Evolutionary conservation across 2,329 filamentous ascomycete species (phyloP), one percentile per base, ranked within the genome.

Genomic region (Aspergillus fumigatiaffinis): DNA sequence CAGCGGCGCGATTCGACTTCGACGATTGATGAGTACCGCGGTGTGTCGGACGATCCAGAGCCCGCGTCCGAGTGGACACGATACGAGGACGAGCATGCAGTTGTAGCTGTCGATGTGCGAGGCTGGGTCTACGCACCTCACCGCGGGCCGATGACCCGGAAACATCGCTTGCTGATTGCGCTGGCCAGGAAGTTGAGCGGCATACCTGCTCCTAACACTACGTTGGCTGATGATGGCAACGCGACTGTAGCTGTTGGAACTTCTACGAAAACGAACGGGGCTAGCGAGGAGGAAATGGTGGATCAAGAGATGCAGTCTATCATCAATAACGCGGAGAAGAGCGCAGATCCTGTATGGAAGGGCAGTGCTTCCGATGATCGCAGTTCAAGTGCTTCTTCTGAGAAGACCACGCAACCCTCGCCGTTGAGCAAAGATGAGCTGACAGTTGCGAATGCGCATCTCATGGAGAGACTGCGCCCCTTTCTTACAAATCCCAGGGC

Each of bases 81-180:
- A 59, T 84, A 88, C 53, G 89, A 96, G 71, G 87, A 93, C 58
- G 87, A 92, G 67, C 89, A 89, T 71, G 91, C 92, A 0, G 80
- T 97, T 3, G 90, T 97, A 1, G 93, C 97, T 69, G 91, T 97
- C 5, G 93, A 99, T 71, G 91, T 99, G 25, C 84, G 93, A 64
- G 94, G 94, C 14, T 99, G 95, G 94, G 84, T 97, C 52, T 99
- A 96, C 73, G 86, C 87, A 42, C 93, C 93, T 20, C 90, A 93
- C 67, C 83, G 82, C 63, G 92, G 91, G 0, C 92, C 91, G 3
- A 87, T 97, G 83, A 93, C 85, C 26, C 84, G 92, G 64, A 91
- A 91, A 68, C 95, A 97, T 68, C 84, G 94, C 41, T 80, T 97
- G 59, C 80, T 97, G 66, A 86, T 99, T 54, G 91, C 92, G 0